Percentiles rank a stretch among this genome's conserved stretches.
phyloP scores from a whole-genome alignment of 352 stramenopile genomes.

The Halophytophthora polymorphica region DNA sequence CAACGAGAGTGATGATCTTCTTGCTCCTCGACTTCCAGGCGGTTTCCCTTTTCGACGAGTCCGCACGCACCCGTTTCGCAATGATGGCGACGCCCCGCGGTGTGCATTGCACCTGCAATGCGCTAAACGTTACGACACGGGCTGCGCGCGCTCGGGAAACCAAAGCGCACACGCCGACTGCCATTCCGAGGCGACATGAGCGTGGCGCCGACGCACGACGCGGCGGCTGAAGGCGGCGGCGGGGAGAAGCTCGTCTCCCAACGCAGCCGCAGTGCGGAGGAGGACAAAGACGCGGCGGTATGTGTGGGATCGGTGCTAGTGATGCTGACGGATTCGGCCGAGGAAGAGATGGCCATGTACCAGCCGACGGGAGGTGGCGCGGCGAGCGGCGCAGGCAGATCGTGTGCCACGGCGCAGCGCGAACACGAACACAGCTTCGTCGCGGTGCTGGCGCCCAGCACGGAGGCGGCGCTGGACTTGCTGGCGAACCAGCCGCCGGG shows the following conservation, averaged over 20 bases:
- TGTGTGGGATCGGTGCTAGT: slow-evolving; percentile 18
- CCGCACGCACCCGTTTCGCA: no score
- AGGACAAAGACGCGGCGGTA: slow-evolving; percentile 8
- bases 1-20: no score
- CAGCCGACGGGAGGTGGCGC: not conserved
- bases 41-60: no score
- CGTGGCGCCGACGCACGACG: slow-evolving; percentile 10
- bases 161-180: no score
- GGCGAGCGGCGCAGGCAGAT: slow-evolving; percentile 6
- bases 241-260: slow-evolving; percentile 8
- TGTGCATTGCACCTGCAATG: no score
- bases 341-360: slow-evolving; percentile 11
- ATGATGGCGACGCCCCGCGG: no score
- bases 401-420: not conserved
- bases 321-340: slow-evolving; percentile 9
- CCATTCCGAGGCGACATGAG: slow-evolving; percentile 11
- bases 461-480: slow-evolving; percentile 35
- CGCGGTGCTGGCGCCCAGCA: slow-evolving; percentile 44
- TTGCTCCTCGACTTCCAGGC: no score
- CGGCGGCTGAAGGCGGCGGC: slow-evolving; percentile 7
- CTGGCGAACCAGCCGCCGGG: slow-evolving; percentile 42
- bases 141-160: no score
- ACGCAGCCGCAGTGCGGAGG: slow-evolving; percentile 4
- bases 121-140: no score
- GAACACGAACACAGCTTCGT: slow-evolving; percentile 33